A percentile compares a stretch with the other conserved stretches of the same genome.
phyloP scores from a whole-genome alignment of 352 stramenopile genomes.

The Pythium oligandrum region DNA sequence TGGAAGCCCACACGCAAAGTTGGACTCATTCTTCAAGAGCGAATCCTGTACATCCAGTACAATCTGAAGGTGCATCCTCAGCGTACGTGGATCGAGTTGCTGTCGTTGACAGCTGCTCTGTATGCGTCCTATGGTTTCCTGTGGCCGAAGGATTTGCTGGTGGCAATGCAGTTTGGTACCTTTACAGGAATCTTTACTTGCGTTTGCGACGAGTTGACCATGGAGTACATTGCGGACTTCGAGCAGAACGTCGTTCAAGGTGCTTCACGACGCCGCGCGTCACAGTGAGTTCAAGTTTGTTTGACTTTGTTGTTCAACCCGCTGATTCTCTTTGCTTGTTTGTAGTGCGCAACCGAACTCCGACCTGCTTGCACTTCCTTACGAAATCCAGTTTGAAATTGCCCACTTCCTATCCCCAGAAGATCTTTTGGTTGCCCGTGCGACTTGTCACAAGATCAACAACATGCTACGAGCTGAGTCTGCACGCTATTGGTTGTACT shows the following conservation, averaged over 20 bases:
- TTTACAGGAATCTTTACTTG: slow-evolving; percentile 62
- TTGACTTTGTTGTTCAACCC: neutral
- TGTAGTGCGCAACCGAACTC: slow-evolving; percentile 57
- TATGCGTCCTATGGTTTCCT: slow-evolving; percentile 66
- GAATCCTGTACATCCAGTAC: slow-evolving; percentile 52
- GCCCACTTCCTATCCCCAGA: slow-evolving; percentile 69
- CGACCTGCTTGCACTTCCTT: slow-evolving; percentile 63
- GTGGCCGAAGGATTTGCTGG: slow-evolving; percentile 60
- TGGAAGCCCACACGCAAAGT: slow-evolving; percentile 78
- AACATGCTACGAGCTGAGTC: slow-evolving; percentile 80
- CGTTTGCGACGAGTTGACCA: slow-evolving; percentile 62
- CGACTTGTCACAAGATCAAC: slow-evolving; percentile 79
- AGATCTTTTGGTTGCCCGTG: slow-evolving; percentile 66
- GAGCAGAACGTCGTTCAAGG: slow-evolving; percentile 59
- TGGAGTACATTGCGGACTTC: slow-evolving; percentile 57
- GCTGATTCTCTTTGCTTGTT: neutral
- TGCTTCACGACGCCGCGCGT: neutral
- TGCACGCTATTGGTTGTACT: slow-evolving; percentile 78
- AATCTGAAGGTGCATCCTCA: slow-evolving; percentile 56
- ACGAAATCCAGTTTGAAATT: slow-evolving; percentile 79
- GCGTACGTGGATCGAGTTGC: slow-evolving; percentile 55
- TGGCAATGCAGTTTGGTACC: slow-evolving; percentile 75
- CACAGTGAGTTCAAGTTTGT: slow-evolving; percentile 18
- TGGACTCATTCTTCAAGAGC: slow-evolving; percentile 74
- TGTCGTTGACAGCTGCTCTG: slow-evolving; percentile 45